These are phyloP conservation scores for Stevia rebaudiana DNA, from an alignment of 140 eudicot genomes.

Conservation along the genomic window DNA sequence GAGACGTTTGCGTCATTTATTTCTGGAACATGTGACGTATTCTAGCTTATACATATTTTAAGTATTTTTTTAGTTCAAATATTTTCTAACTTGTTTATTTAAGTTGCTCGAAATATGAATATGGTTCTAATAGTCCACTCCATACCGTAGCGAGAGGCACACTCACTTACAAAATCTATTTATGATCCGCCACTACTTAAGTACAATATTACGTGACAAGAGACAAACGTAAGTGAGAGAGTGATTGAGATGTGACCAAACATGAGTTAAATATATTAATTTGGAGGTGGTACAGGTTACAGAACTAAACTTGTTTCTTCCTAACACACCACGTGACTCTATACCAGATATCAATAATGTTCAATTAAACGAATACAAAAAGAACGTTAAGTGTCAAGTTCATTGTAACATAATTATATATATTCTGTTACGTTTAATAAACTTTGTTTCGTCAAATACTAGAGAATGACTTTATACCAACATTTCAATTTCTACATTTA, in stretches of 20 bases:
- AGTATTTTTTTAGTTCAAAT: too few species aligned
- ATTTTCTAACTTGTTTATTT: too few species aligned
- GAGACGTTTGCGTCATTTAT: too few species aligned
- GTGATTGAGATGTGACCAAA: constrained; percentile 17
- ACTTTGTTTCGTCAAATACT: too few species aligned
- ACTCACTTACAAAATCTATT: neutral
- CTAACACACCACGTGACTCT: constrained; percentile 19
- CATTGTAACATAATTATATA: neutral
- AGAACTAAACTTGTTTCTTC: constrained; percentile 6
- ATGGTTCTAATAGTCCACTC: too few species aligned
- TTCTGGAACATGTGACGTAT: too few species aligned
- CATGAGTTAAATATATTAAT: neutral
- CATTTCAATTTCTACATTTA: too few species aligned
- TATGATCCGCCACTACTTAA: neutral
- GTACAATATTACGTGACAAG: neutral
- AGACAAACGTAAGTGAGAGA: constrained; percentile 1
- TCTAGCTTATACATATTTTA: too few species aligned
- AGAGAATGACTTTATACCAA: too few species aligned
- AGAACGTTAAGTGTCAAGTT: neutral
- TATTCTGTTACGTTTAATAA: too few species aligned
- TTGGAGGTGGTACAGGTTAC: constrained; percentile 6
- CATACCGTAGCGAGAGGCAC: too few species aligned
- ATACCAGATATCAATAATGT: neutral
- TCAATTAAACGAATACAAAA: neutral
- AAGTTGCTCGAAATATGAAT: too few species aligned